phyloP scores from a whole-genome alignment of 2,329 filamentous ascomycete species.

The Dactylonectria estremocensis region DNA sequence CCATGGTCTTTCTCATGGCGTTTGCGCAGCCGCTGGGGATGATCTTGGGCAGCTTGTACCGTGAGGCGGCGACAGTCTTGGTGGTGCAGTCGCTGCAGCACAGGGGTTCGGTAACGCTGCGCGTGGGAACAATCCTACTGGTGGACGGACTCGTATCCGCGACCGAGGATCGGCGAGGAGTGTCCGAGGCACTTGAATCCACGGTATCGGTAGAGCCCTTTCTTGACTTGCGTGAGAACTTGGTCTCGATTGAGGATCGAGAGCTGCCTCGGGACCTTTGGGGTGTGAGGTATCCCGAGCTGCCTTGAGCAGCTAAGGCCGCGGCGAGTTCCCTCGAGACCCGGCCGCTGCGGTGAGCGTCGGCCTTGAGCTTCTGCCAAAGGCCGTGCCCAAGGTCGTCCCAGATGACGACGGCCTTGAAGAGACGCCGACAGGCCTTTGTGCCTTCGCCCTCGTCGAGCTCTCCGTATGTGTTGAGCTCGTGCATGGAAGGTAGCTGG shows the following conservation, averaged over 20 bases:
- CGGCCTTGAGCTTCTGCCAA: slow-evolving; percentile 50
- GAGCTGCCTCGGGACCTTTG: slow-evolving; percentile 26
- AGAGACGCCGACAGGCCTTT: slow-evolving; percentile 54
- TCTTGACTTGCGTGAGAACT: slow-evolving; percentile 12
- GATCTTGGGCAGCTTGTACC: slow-evolving; percentile 28
- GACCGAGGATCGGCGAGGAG: slow-evolving; percentile 16
- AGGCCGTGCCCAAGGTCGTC: slow-evolving; percentile 55
- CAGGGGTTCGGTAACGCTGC: slow-evolving; percentile 12
- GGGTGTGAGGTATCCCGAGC: slow-evolving; percentile 16
- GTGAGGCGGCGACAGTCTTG: slow-evolving; percentile 1
- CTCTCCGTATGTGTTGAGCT: slow-evolving; percentile 52
- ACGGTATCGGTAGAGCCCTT: background rate
- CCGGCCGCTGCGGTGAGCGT: slow-evolving; percentile 23
- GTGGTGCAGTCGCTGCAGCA: background rate
- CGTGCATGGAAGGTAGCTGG: slow-evolving; percentile 52
- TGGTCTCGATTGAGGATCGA: slow-evolving; percentile 16
- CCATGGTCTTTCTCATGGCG: slow-evolving; percentile 21
- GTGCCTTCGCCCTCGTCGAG: slow-evolving; percentile 55
- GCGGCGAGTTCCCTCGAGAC: slow-evolving; percentile 2
- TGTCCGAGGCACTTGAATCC: background rate
- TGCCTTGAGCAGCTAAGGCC: background rate
- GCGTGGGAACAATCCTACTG: slow-evolving; percentile 17
- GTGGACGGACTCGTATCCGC: slow-evolving; percentile 16
- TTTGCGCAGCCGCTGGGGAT: slow-evolving; percentile 23
- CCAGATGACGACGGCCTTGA: slow-evolving; percentile 58